A percentile compares a stretch with the other conserved stretches of the same genome.
Conservation (phyloP, 2,329 filamentous ascomycete genomes). For the Ceratocystis eucalypticola region DNA sequence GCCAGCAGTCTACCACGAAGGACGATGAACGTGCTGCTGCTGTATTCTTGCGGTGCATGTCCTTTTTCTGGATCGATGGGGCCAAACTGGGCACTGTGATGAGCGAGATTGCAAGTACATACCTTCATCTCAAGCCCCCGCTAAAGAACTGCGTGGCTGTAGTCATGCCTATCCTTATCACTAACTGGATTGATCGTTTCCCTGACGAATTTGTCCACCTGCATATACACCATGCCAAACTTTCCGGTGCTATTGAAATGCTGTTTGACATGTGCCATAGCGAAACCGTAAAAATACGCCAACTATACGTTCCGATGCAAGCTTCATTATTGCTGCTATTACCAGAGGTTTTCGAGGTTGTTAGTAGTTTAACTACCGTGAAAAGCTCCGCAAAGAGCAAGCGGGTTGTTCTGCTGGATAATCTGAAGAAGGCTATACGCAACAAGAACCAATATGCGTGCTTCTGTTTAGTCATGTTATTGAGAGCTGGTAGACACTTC, state of each 20-base stretch:
- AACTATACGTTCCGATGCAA: conserved; percentile 46
- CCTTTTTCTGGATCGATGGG: conserved; percentile 51
- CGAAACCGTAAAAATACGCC: conserved; percentile 40
- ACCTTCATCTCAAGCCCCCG: conserved; percentile 49
- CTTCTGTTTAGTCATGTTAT: conserved; percentile 49
- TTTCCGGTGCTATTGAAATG: conserved; percentile 53
- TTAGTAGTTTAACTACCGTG: conserved; percentile 51
- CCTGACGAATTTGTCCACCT: conserved; percentile 51
- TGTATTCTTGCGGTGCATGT: conserved; percentile 43
- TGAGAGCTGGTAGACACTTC: conserved; percentile 52
- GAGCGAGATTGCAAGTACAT: conserved; percentile 53
- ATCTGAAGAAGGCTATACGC: conserved; percentile 46
- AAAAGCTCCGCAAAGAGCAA: conserved; percentile 50
- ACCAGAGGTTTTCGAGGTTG: conserved; percentile 57
- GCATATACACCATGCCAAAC: conserved; percentile 45
- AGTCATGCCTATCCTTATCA: conserved; percentile 48
- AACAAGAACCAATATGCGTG: conserved; percentile 54
- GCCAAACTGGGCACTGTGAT: conserved; percentile 48
- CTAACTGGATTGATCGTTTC: conserved; percentile 51
- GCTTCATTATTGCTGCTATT: conserved; percentile 48
- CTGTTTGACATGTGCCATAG: conserved; percentile 56
- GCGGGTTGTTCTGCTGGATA: conserved; percentile 52
- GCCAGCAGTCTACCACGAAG: conserved; percentile 23
- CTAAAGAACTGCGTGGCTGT: conserved; percentile 52
- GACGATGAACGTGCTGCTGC: conserved; percentile 42